Base-by-base conservation (phyloP, 331 rosid genomes). In the Arachis monticola region DNA sequence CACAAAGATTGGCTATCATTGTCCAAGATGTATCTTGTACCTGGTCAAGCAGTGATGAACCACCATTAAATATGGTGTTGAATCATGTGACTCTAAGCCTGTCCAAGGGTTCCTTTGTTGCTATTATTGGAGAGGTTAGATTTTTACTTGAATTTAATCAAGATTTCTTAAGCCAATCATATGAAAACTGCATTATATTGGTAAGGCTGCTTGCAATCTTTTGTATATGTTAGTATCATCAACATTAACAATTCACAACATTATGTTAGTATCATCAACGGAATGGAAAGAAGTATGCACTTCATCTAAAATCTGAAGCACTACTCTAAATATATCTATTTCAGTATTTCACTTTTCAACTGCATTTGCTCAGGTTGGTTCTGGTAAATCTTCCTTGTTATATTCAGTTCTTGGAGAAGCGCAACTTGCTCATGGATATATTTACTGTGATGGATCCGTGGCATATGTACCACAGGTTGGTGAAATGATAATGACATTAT, bases 391-490 rank as follows among this genome's bases (percentile, higher is more conserved):
- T 69, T 94, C 97, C 72, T 64, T 93, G 67, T 62, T 93, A 70
- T 84, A 85, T 88, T 88, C 96, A 60, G 81, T 91, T 77, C 88
- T 94, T 65, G 89, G 93, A 78, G 98, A 94, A 81, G 87, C 82
- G 88, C 81, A 38, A 65, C 88, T 87, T 68, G 83, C 81, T 42
- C 81, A 66, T 79, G 97, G 98, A 77, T 91, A 85, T 74, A 64
- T 91, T 50, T 79, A 62, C 74, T 85, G 87, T 17, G 51, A 80
- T 14, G 91, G 94, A 73, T 89, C 93, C 45, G 50, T 90, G 64
- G 91, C 97, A 61, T 94, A 87, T 79, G 98, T 88, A 82, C 94
- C 98, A 64, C 98, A 94, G 97, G 98, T 94, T 75, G 70, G 85
- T 77, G 69, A 72, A 72, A 42, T 10, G 61, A 79, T 61, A 44